A percentile compares a stretch with the other conserved stretches of the same genome.
phyloP scores from a whole-genome alignment of 495 filamentous ascomycete species.

The Aspergillus ostianus region DNA sequence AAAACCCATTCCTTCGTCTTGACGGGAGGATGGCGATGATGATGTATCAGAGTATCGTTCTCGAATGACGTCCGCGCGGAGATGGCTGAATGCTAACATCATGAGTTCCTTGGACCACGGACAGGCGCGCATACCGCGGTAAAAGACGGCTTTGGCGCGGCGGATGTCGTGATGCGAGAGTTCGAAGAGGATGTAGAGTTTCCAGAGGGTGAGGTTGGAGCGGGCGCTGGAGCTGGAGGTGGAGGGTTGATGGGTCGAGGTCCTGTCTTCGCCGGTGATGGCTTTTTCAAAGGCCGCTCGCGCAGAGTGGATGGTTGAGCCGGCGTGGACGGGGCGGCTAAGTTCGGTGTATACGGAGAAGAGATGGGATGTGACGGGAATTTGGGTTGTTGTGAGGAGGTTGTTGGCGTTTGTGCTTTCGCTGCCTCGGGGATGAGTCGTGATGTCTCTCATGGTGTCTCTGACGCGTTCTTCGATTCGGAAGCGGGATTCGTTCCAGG shows the following conservation, averaged over 20 bases:
- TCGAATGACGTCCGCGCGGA: conserved; percentile 29
- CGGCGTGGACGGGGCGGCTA: conserved; percentile 34
- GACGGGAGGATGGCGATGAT: neutral
- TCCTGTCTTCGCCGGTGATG: conserved; percentile 34
- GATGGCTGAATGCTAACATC: conserved; percentile 59
- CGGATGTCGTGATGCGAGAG: conserved; percentile 30
- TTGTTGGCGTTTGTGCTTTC: conserved; percentile 14
- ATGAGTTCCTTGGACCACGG: conserved; percentile 74
- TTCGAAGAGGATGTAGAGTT: conserved; percentile 62
- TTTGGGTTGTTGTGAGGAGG: conserved; percentile 24
- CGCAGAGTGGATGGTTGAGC: conserved; percentile 59
- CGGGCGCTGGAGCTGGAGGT: conserved; percentile 11
- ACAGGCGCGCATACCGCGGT: conserved; percentile 55
- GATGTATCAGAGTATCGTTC: neutral
- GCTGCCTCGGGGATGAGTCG: conserved; percentile 27
- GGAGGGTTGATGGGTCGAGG: conserved; percentile 40
- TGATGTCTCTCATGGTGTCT: conserved; percentile 49
- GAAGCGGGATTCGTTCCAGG: conserved; percentile 66
- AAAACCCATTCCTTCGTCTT: conserved; percentile 30
- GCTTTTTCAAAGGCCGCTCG: conserved; percentile 72
- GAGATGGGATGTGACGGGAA: conserved; percentile 50
- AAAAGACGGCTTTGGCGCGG: conserved; percentile 49
- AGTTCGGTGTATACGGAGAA: conserved; percentile 70
- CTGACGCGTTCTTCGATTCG: conserved; percentile 73
- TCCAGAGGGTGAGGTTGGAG: conserved; percentile 59